Percentiles rank a stretch among this genome's conserved stretches.
phyloP scores from a whole-genome alignment of 768 basidiomycete genomes.

The Leccinellum rugosiceps region DNA sequence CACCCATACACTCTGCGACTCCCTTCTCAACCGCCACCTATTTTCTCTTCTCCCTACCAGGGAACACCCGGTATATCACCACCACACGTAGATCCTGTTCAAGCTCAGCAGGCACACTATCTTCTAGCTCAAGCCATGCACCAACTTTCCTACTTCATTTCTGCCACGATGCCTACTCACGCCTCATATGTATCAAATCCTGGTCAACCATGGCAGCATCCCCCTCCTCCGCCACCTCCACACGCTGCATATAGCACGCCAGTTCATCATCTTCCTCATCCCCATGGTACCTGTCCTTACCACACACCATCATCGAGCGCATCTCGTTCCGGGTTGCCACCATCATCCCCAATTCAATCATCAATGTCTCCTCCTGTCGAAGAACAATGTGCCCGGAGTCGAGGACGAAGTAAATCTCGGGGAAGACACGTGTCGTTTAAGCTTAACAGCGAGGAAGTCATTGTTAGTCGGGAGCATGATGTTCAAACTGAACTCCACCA shows the following conservation, averaged over 20 bases:
- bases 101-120: conserved; percentile 37
- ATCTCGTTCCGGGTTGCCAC: conserved; percentile 48
- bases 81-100: conserved; percentile 25
- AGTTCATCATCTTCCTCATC: conserved; percentile 13
- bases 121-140: conserved; percentile 40
- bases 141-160: conserved; percentile 38
- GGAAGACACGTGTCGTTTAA: conserved; percentile 59
- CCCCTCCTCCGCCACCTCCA: not conserved
- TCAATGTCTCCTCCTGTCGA: conserved; percentile 37
- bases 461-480: conserved; percentile 3
- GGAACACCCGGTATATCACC: conserved; percentile 19
- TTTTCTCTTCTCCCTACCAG: conserved; percentile 17
- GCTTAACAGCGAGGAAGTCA: conserved; percentile 31
- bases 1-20: conserved; percentile 19
- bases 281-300: conserved; percentile 18
- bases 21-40: conserved; percentile 14
- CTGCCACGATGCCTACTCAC: conserved; percentile 28
- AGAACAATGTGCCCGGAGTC: conserved; percentile 34
- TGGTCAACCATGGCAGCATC: conserved; percentile 21
- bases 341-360: conserved; percentile 45
- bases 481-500: conserved; percentile 4
- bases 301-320: conserved; percentile 38
- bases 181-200: conserved; percentile 15
- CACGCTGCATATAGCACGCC: conserved; percentile 6
- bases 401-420: conserved; percentile 48